Evolutionary conservation across 208 protist species (phyloP), one percentile per base, ranked within the genome.

Genomic region (Acanthamoeba culbertsoni): DNA sequence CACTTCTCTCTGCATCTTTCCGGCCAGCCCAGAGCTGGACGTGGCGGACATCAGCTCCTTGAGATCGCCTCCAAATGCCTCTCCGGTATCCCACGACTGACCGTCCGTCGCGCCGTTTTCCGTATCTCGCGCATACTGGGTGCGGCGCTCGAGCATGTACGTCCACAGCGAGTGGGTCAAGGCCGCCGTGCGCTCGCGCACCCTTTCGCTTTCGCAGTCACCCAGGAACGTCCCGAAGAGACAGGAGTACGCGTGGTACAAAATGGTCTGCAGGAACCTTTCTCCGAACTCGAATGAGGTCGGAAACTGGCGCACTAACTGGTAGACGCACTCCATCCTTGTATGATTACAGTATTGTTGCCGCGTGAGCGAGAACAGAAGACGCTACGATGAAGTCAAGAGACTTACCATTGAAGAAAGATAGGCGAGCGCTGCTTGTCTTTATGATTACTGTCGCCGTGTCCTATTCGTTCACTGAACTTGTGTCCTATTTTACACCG

Each of bases 211-310:
- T 35, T 90, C 82, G 42, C 57, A 71, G 42, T 90, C 82, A 23
- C 31, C 59, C 23, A 92, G 35, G 42, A 92, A 77, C 16, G 86
- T 77, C 40, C 86, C 86, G 40, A 92, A 98, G 43, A 97, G 71
- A 92, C 97, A 97, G 20, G 96, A 95, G 93, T 98, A 98, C 23
- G 98, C 92, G n/a, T 96, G 95, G 55, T 98, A 96, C 12, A 97
- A 94, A n/a, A 99, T 96, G 42, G 95, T 95, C 31, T 97, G 93
- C 5, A 99, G 96, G 20, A 99, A 96, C 18, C 57, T 51, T 28
- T 97, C 91, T 18, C 98, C 99, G 92, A 99, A 99, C 94, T 99
- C 98, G 94, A 99, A 99, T 31, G 95, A 79, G 18, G 93, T 82
- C 20, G 98, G 98, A 91, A 97, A 98, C 95, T 99, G 98, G 14